Base-by-base conservation (phyloP, 1,284 basidiomycete species). In the Trametes sp. region DNA sequence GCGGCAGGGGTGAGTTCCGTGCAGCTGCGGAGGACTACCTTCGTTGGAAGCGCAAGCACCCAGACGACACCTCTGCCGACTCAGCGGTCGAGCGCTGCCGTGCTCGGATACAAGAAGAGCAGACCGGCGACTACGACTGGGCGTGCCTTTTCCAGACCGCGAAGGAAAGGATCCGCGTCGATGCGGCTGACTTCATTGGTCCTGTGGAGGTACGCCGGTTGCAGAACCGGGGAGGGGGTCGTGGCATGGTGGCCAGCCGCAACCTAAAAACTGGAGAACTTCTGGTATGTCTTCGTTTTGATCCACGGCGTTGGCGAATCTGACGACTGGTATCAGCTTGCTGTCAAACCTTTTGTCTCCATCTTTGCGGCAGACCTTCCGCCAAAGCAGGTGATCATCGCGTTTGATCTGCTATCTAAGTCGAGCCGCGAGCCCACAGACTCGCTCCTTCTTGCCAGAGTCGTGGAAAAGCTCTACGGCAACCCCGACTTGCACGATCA, bases 111-210 rank as follows among this genome's bases (percentile, higher is more conserved):
- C 46, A 9, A 11, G 70, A 71, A 48, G 38, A 44, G 11, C 6
- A 31, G 9, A 65, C 52, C 4, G 70, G 67, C 0, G 10, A 29
- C 7, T 71, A 71, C 52, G 56, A 70, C 52, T 71, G 70, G 70
- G 36, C 42, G 2, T 26, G 35, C 6, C 38, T 70, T 24, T 70
- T 67, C 61, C 57, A 42, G 13, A 54, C 19, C 1, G 66, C 67
- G 7, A 56, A 55, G 44, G 45, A 26, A 5, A 41, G 60, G n/a
- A 57, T 61, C 9, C 58, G 62, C 28, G 52, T 70, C 29, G 70
- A 71, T 35, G 62, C 63, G 7, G 68, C 68, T 2, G 59, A 69
- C 9, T 71, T 66, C 63, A 23, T 53, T 2, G 70, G 70, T 2
- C 57, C 68, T 0, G 55, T 70, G 2, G 42, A 66, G 38, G 64